Base-by-base conservation (phyloP, 768 basidiomycete species). In the Boletales sp. region DNA sequence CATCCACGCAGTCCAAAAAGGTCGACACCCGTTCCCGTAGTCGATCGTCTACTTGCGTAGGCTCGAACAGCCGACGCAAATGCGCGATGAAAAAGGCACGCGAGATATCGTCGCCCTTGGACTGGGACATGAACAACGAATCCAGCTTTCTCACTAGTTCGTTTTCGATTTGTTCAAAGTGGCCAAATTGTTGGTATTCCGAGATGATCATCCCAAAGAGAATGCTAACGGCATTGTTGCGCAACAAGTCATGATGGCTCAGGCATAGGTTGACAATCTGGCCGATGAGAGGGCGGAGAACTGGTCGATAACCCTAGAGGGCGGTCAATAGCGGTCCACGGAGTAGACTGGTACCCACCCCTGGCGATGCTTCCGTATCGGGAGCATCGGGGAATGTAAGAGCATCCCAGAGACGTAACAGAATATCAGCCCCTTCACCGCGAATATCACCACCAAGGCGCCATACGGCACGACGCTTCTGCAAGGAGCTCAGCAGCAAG, bases 381-480 rank as follows among this genome's bases (percentile, higher is more conserved):
- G 72, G 75, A 37, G 70, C 74, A 53, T 87, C 83, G 7, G 83
- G 80, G 80, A 85, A 87, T 4, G 86, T 90, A 18, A 98, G 76
- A 2, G 89, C 82, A 59, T 88, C 82, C 95, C 95, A 98, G 6
- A 94, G 71, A 31, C 77, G 82, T 14, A 87, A 68, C 40, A 97
- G 67, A 49, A 95, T 83, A 7, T 80, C 73, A 2, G 93, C 87
- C 14, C 93, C 94, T 66, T 95, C 90, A 10, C 93, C 94, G 19
- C 95, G 82, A 60, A 97, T 83, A 70, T 98, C 95, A 25, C 94
- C 94, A 6, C 90, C 92, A n/a, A 97, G 80, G 34, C 91, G 82
- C 94, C 94, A 97, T 10, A 94, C 90, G 4, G 94, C 90, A 38
- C 94, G 84, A 37, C 93, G 88, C 84, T 92, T 92, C 90, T 96